Percentiles rank a stretch among this genome's conserved stretches.
Conservation (phyloP, 495 filamentous ascomycete species). For the Halenospora varia region DNA sequence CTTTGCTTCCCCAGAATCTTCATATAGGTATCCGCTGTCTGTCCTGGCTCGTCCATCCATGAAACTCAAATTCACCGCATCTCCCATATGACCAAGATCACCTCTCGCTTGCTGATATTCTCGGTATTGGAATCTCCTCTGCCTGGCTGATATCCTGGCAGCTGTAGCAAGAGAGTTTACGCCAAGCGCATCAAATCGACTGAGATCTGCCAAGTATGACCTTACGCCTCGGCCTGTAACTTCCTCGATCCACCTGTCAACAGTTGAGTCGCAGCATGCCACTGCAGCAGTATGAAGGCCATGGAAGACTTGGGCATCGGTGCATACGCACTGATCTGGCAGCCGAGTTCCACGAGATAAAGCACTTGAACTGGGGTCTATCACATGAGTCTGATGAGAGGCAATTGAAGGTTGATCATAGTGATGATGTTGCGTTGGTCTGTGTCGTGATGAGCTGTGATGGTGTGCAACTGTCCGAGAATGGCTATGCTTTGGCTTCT, state of each 20-base stretch:
- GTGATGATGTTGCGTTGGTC: not conserved
- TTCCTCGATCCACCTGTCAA: slow-evolving; percentile 39
- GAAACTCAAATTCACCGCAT: too few relatives aligned
- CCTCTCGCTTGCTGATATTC: too few relatives aligned
- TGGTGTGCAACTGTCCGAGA: not conserved
- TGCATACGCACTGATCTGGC: slow-evolving; percentile 30
- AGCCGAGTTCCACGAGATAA: not conserved
- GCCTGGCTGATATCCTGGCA: slow-evolving; percentile 14
- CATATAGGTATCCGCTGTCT: too few relatives aligned
- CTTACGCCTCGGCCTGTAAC: slow-evolving; percentile 42
- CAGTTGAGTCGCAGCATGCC: slow-evolving; percentile 41
- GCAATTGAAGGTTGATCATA: not conserved
- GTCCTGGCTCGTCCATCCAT: too few relatives aligned
- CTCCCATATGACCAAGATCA: too few relatives aligned
- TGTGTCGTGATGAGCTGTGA: not conserved
- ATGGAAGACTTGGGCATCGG: slow-evolving; percentile 39
- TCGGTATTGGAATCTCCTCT: too few relatives aligned
- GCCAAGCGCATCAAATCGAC: slow-evolving; percentile 36
- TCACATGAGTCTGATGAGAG: not conserved
- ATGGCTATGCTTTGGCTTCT: too few relatives aligned
- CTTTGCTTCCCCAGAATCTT: too few relatives aligned
- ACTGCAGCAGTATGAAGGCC: slow-evolving; percentile 44
- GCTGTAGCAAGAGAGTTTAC: slow-evolving; percentile 15
- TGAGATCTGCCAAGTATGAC: slow-evolving; percentile 42
- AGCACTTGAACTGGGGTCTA: not conserved